Evolutionary conservation across 441 rosid genomes (phyloP), one percentile per base, ranked within the genome.

Genomic region (Kokia cookei): DNA sequence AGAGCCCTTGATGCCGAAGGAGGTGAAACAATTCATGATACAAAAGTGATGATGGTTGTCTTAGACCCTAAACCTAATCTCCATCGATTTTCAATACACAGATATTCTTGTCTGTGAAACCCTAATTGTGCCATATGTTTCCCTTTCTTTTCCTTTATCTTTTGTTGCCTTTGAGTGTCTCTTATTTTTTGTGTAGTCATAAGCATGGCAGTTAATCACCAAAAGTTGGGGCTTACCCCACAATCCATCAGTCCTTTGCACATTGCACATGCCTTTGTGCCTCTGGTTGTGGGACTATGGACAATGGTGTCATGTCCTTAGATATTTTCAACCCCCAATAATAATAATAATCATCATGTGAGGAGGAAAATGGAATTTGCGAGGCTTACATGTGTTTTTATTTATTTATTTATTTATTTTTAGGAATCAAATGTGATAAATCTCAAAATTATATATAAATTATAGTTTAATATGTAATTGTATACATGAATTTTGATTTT

Each of bases 11-110:
- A 60, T 79, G 83, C 58, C 26, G 1, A 29, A 50, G 42, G 19
- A 60, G 76, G 74, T n/a, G 81, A 69, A 83, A 85, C 86, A 85
- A 74, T 45, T 32, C 84, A 83, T 78, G 82, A 74, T 69, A 55
- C 76, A 80, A 73, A 59, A 71, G 71, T 59, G 73, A 86, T 82
- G 83, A 86, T 86, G 81, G 42, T 59, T 86, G 85, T 80, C 84
- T 75, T 17, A 54, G 70, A 73, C 60, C 77, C 60, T 17, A 9
- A 19, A n/a, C 24, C 81, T 74, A 77, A 77, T 85, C 83, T 63
- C 79, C 32, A 80, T 82, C 80, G 75, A 7, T 15, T 3, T 62
- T 72, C 62, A 10, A 9, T n/a, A 0, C 26, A 54, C 0, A 61
- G 12, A 75, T 81, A 81, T 81, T 77, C 81, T 50, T 54, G 9